Conservation (phyloP, 1,139 yeast species). For the Kodamaea plutei region DNA sequence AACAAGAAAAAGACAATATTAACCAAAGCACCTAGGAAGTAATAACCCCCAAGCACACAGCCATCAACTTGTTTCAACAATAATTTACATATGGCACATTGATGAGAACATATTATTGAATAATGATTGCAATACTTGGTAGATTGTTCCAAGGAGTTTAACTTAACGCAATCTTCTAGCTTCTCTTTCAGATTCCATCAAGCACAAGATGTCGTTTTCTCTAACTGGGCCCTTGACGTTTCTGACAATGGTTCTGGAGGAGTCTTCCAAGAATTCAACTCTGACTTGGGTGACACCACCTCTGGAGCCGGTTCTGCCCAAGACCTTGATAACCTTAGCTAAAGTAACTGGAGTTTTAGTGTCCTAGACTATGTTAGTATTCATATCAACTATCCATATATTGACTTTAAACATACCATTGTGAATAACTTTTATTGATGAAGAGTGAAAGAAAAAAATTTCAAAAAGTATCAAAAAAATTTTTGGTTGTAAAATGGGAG, state of each 20-base stretch:
- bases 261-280: slow-evolving; percentile 98
- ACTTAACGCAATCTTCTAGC: slow-evolving; percentile 69
- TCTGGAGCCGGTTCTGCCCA: slow-evolving; percentile 99
- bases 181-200: slow-evolving; percentile 99
- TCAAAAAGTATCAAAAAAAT: too few relatives aligned
- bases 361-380: slow-evolving; percentile 44
- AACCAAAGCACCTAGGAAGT: too few relatives aligned
- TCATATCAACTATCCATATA: neutral
- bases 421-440: slow-evolving; percentile 16
- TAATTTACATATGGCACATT: neutral
- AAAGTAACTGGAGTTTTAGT: slow-evolving; percentile 95
- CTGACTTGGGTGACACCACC: slow-evolving; percentile 99
- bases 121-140: slow-evolving; percentile 1
- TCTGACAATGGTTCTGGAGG: slow-evolving; percentile 98
- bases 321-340: slow-evolving; percentile 98
- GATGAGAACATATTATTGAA: too few relatives aligned
- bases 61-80: neutral
- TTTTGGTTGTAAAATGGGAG: too few relatives aligned
- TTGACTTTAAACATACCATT: slow-evolving; percentile 19
- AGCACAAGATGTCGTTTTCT: slow-evolving; percentile 97
- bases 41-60: slow-evolving; percentile 1
- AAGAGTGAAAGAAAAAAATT: too few relatives aligned
- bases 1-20: too few relatives aligned
- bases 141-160: too few relatives aligned
- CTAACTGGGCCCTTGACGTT: slow-evolving; percentile 99